phyloP scores from a whole-genome alignment of 2,329 filamentous ascomycete genomes.

The Aspergillus intermedius region DNA sequence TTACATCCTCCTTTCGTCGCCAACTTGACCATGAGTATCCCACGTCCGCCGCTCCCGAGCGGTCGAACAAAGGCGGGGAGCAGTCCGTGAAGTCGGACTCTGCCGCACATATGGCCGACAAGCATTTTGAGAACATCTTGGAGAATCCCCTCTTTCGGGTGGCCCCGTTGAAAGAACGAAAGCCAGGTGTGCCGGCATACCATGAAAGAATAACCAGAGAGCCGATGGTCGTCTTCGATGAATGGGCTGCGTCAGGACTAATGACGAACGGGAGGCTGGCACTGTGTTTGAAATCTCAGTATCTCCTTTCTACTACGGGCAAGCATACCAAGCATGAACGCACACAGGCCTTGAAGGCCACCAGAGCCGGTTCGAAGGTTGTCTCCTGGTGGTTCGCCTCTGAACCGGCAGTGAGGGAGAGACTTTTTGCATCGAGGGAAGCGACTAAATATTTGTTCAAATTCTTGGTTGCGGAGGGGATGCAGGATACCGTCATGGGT shows the following conservation, averaged over 20 bases:
- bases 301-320: constrained; percentile 20
- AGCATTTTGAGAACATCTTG: constrained; percentile 33
- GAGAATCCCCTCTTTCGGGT: constrained; percentile 38
- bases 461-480: constrained; percentile 35
- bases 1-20: constrained; percentile 57
- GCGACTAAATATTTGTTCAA: constrained; percentile 25
- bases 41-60: constrained; percentile 14
- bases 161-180: constrained; percentile 22
- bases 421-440: constrained; percentile 24
- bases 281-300: constrained; percentile 28
- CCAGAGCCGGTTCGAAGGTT: constrained; percentile 28
- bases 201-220: constrained; percentile 13
- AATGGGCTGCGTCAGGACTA: constrained; percentile 33
- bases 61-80: constrained; percentile 8
- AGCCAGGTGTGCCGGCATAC: constrained; percentile 6
- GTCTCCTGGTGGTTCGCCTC: constrained; percentile 38
- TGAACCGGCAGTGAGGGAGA: constrained; percentile 20
- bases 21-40: constrained; percentile 57
- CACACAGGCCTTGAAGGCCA: constrained; percentile 26
- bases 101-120: constrained; percentile 29
- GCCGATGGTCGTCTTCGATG: constrained; percentile 32
- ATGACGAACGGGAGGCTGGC: constrained; percentile 19
- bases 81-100: constrained; percentile 19
- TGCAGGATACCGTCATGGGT: constrained; percentile 26
- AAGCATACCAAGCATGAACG: constrained; percentile 9